These are phyloP conservation scores for Pythium oligandrum DNA, from an alignment of 352 stramenopile species.

Conservation along the genomic window DNA sequence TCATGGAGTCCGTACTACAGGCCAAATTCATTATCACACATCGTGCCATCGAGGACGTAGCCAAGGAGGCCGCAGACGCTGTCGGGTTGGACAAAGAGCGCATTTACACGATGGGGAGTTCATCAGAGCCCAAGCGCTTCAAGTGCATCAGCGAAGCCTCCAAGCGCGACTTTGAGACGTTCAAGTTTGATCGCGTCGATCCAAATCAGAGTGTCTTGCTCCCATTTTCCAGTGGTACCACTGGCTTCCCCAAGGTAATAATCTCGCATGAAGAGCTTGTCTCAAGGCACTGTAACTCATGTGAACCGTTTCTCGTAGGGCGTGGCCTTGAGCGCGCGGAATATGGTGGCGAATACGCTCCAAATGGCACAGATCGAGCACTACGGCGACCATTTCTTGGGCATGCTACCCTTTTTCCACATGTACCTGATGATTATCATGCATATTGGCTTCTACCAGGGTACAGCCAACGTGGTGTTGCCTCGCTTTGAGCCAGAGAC, in stretches of 20 bases:
- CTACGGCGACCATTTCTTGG: constrained; percentile 18
- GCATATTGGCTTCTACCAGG: constrained; percentile 47
- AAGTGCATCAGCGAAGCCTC: constrained; percentile 37
- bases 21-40: constrained; percentile 48
- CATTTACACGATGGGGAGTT: constrained; percentile 41
- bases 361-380: constrained; percentile 44
- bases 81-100: constrained; percentile 22
- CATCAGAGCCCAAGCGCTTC: constrained; percentile 8
- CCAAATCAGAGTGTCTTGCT: constrained; percentile 27
- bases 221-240: constrained; percentile 92
- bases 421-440: constrained; percentile 71
- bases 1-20: constrained; percentile 1
- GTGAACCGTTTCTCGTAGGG: no score
- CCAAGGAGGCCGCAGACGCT: constrained; percentile 26
- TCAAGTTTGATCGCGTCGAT: constrained; percentile 31
- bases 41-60: constrained; percentile 31
- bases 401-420: constrained; percentile 82
- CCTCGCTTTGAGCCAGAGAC: constrained; percentile 65
- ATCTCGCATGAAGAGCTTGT: no score
- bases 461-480: constrained; percentile 57
- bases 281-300: no score
- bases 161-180: constrained; percentile 31
- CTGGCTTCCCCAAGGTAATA: constrained; percentile 74
- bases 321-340: constrained; percentile 83
- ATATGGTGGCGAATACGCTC: constrained; percentile 72